Percentiles rank a stretch among this genome's conserved stretches.
Evolutionary conservation across 495 filamentous ascomycete genomes (phyloP).

Genomic region (Friedmanniomyces endolithicus): DNA sequence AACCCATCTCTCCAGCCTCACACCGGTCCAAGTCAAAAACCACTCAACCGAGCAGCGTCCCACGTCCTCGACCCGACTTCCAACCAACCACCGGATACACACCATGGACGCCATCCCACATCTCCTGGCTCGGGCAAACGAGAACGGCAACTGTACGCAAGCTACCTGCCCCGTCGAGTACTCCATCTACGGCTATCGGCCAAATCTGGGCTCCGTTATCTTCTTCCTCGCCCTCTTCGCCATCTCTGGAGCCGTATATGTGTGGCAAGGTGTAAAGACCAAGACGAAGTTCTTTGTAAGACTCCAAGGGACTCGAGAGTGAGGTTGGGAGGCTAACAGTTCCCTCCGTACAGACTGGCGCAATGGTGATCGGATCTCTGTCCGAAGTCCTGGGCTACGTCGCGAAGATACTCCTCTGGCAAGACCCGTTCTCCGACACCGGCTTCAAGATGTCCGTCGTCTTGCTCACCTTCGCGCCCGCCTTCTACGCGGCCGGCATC

Average conservation of each 20-base stretch:
- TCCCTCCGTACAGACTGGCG: slow-evolving; percentile 2
- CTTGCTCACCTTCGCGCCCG: slow-evolving; percentile 45
- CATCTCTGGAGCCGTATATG: slow-evolving; percentile 10
- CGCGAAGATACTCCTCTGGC: slow-evolving; percentile 13
- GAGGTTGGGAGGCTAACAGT: too few species aligned
- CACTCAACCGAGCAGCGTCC: not conserved
- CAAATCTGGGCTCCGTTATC: slow-evolving; percentile 13
- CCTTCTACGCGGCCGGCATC: slow-evolving; percentile 47
- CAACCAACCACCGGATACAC: too few species aligned
- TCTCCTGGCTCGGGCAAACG: not conserved
- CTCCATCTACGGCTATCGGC: slow-evolving; percentile 18
- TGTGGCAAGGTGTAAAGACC: slow-evolving; percentile 9
- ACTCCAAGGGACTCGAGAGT: too few species aligned
- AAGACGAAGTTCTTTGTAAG: slow-evolving; percentile 15
- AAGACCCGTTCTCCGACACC: slow-evolving; percentile 19
- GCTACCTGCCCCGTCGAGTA: slow-evolving; percentile 2
- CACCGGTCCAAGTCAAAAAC: not conserved
- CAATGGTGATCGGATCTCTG: slow-evolving; percentile 18
- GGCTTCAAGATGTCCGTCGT: slow-evolving; percentile 30
- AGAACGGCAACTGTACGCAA: slow-evolving; percentile 13
- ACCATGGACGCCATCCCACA: slow-evolving; percentile 2
- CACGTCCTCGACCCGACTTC: too few species aligned
- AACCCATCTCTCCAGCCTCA: not conserved
- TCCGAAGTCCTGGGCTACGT: slow-evolving; percentile 20
- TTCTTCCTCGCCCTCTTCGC: slow-evolving; percentile 22